Evolutionary conservation across 768 basidiomycete species (phyloP).

Genomic region (Podaxis mareebaensis): DNA sequence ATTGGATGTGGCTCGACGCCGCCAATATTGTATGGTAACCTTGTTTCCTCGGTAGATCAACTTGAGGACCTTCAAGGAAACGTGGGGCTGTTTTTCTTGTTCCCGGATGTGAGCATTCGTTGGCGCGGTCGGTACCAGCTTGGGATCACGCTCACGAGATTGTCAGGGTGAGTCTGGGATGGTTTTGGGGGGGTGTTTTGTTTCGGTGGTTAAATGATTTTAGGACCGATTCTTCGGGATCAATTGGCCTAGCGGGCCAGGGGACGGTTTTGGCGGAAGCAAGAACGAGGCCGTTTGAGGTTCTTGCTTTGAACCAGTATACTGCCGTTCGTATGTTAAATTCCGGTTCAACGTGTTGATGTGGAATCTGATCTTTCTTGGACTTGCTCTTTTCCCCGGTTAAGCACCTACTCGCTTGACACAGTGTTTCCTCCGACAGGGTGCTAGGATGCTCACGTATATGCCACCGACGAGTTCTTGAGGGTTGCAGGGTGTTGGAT

Average conservation of each 20-base stretch:
- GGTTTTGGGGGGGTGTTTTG: slow-evolving; percentile 1
- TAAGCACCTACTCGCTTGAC: slow-evolving; percentile 51
- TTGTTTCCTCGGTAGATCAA: slow-evolving; percentile 81
- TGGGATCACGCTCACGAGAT: slow-evolving; percentile 69
- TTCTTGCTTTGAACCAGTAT: slow-evolving; percentile 72
- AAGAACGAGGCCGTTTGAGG: slow-evolving; percentile 78
- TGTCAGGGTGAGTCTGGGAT: slow-evolving; percentile 61
- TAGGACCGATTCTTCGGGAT: slow-evolving; percentile 47
- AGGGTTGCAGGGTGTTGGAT: background rate
- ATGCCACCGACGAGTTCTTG: slow-evolving; percentile 20
- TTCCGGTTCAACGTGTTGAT: slow-evolving; percentile 18
- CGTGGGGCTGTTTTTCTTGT: slow-evolving; percentile 83
- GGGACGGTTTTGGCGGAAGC: slow-evolving; percentile 71
- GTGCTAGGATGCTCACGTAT: slow-evolving; percentile 50
- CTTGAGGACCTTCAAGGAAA: slow-evolving; percentile 81
- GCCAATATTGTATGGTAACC: slow-evolving; percentile 78
- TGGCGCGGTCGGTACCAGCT: slow-evolving; percentile 76
- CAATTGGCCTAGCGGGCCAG: slow-evolving; percentile 43
- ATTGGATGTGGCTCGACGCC: slow-evolving; percentile 50
- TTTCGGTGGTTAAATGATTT: slow-evolving; percentile 18
- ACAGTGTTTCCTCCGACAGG: slow-evolving; percentile 54
- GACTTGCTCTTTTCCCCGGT: slow-evolving; percentile 7
- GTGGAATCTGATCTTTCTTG: background rate
- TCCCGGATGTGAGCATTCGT: slow-evolving; percentile 88
- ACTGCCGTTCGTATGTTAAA: slow-evolving; percentile 69